Conservation (phyloP, 257 asterid genomes). For the Ophiorrhiza pumila region DNA sequence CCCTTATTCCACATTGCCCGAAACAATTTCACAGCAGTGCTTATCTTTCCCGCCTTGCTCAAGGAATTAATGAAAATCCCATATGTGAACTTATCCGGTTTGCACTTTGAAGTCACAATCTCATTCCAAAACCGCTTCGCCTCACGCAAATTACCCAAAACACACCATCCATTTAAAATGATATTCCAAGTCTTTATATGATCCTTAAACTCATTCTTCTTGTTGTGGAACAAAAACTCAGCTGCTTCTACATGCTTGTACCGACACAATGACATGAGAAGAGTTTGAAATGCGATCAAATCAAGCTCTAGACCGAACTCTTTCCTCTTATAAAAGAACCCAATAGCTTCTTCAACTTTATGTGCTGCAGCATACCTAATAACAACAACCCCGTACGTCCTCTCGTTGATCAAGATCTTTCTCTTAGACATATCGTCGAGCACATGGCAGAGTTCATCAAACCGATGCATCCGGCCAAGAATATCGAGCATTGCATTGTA, state of each 20-base stretch:
- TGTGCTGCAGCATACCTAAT: slow-evolving; percentile 61
- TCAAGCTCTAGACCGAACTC: slow-evolving; percentile 48
- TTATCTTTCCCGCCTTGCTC: slow-evolving; percentile 63
- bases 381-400: slow-evolving; percentile 42
- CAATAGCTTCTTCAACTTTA: slow-evolving; percentile 62
- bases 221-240: slow-evolving; percentile 51
- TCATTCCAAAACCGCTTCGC: slow-evolving; percentile 84
- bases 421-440: slow-evolving; percentile 74
- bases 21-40: slow-evolving; percentile 55
- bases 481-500: slow-evolving; percentile 61
- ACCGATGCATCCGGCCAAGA: slow-evolving; percentile 56
- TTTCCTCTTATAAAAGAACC: slow-evolving; percentile 45
- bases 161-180: slow-evolving; percentile 81
- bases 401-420: slow-evolving; percentile 35
- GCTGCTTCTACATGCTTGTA: slow-evolving; percentile 79
- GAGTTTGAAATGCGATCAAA: slow-evolving; percentile 64
- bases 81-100: slow-evolving; percentile 57
- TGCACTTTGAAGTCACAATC: slow-evolving; percentile 46
- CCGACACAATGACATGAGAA: slow-evolving; percentile 66
- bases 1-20: slow-evolving; percentile 71
- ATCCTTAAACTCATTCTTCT: slow-evolving; percentile 35
- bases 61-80: slow-evolving; percentile 63
- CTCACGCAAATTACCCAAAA: slow-evolving; percentile 66
- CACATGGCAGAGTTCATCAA: slow-evolving; percentile 51
- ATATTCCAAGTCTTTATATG: slow-evolving; percentile 77